phyloP scores from a whole-genome alignment of 2,329 filamentous ascomycete genomes.

The Diaporthe ilicicola region DNA sequence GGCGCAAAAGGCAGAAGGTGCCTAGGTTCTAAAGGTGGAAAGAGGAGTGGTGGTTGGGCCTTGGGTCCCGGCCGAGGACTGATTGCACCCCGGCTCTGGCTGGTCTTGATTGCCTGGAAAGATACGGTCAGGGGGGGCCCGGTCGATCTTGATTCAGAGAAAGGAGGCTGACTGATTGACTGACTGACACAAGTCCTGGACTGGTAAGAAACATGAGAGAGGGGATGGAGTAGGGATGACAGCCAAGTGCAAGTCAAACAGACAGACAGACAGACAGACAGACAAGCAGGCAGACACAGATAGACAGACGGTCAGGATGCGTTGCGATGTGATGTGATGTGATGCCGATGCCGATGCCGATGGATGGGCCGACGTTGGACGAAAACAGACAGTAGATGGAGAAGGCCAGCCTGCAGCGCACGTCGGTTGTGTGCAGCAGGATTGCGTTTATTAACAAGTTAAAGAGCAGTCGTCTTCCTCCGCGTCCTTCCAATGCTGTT shows the following conservation, averaged over 20 bases:
- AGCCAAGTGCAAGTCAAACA: not conserved
- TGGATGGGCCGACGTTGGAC: constrained; percentile 5
- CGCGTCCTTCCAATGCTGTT: not conserved
- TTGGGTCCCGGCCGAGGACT: constrained; percentile 13
- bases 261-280: not conserved
- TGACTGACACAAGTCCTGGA: not conserved
- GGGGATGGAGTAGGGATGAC: not conserved
- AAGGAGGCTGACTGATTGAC: constrained; percentile 1
- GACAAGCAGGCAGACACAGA: too few relatives aligned
- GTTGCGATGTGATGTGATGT: not conserved
- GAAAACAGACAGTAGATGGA: not conserved
- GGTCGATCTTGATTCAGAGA: constrained; percentile 23
- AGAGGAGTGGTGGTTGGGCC: not conserved
- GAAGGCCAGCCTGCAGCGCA: constrained; percentile 2
- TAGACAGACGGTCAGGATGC: not conserved
- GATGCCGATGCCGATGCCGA: not conserved
- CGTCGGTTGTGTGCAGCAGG: not conserved
- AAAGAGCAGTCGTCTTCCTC: not conserved
- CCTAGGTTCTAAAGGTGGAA: constrained; percentile 20
- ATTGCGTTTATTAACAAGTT: not conserved
- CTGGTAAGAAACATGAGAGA: not conserved
- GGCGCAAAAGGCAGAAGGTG: not conserved
- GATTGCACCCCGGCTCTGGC: constrained; percentile 16
- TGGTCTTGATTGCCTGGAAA: not conserved
- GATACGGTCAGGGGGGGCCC: not conserved